Conservation (phyloP, 1,284 basidiomycete genomes). For the Cryptococcus maquisensis region DNA sequence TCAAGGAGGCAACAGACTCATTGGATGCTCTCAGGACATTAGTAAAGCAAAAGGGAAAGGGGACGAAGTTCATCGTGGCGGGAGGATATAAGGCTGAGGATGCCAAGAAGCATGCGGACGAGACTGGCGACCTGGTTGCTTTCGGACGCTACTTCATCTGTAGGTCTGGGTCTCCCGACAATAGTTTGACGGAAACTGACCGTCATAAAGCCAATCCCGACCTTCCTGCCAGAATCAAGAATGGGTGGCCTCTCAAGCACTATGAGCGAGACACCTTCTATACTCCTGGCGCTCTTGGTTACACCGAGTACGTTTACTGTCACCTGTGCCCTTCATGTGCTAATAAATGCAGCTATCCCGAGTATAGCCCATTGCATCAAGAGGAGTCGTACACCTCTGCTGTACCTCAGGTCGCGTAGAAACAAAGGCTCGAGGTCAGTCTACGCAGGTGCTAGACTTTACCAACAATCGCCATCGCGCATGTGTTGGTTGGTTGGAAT, state of each 20-base stretch:
- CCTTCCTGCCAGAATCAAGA: constrained; percentile 51
- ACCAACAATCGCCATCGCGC: too few relatives aligned
- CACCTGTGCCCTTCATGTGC: neutral
- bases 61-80: constrained; percentile 50
- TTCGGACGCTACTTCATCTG: constrained; percentile 54
- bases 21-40: constrained; percentile 18
- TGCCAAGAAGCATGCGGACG: constrained; percentile 25
- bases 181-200: neutral
- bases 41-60: constrained; percentile 15
- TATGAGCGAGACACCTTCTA: constrained; percentile 27
- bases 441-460: too few relatives aligned
- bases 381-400: too few relatives aligned
- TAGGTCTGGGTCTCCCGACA: neutral
- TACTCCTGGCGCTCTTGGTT: neutral
- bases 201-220: constrained; percentile 51
- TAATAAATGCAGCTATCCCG: too few relatives aligned
- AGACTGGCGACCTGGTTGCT: constrained; percentile 49
- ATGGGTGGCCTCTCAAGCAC: constrained; percentile 28
- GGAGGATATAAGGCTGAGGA: constrained; percentile 50
- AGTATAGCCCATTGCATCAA: too few relatives aligned
- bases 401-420: too few relatives aligned
- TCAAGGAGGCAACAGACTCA: constrained; percentile 10
- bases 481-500: too few relatives aligned
- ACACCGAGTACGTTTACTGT: neutral
- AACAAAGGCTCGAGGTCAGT: too few relatives aligned